Evolutionary conservation across 2,329 filamentous ascomycete species (phyloP).

Genomic region (Phyllosticta ampelicida): DNA sequence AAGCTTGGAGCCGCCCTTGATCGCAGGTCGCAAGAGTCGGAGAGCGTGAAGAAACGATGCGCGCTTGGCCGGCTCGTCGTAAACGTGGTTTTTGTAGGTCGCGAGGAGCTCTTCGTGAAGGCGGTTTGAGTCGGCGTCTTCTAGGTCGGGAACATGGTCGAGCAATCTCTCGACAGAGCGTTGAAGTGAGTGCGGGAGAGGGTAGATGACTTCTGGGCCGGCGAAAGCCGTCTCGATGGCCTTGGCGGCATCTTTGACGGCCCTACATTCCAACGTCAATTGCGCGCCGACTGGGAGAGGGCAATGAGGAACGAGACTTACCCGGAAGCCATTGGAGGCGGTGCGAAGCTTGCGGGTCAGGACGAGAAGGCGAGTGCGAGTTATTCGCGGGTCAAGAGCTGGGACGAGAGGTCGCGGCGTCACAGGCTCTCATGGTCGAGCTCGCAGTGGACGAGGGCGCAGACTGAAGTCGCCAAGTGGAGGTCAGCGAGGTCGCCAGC

Average conservation of each 20-base stretch:
- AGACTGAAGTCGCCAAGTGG: slow-evolving; percentile 1
- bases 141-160: slow-evolving; percentile 54
- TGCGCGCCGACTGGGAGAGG: neutral
- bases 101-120: slow-evolving; percentile 61
- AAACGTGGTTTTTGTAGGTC: slow-evolving; percentile 56
- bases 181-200: slow-evolving; percentile 56
- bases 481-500: neutral
- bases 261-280: slow-evolving; percentile 21
- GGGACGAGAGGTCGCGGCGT: neutral
- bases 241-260: slow-evolving; percentile 39
- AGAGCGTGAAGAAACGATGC: slow-evolving; percentile 60
- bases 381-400: neutral
- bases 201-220: slow-evolving; percentile 33
- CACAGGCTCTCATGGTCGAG: neutral
- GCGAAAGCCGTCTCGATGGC: slow-evolving; percentile 35
- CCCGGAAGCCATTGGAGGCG: slow-evolving; percentile 6
- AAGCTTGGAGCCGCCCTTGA: slow-evolving; percentile 52
- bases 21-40: slow-evolving; percentile 50
- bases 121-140: slow-evolving; percentile 58
- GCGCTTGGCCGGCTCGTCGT: slow-evolving; percentile 44
- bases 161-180: slow-evolving; percentile 56
- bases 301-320: neutral
- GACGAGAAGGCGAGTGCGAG: slow-evolving; percentile 1
- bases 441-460: slow-evolving; percentile 1
- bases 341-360: neutral